Conservation (phyloP, 164 flowering plant genomes). For the Amborella trichopoda region DNA sequence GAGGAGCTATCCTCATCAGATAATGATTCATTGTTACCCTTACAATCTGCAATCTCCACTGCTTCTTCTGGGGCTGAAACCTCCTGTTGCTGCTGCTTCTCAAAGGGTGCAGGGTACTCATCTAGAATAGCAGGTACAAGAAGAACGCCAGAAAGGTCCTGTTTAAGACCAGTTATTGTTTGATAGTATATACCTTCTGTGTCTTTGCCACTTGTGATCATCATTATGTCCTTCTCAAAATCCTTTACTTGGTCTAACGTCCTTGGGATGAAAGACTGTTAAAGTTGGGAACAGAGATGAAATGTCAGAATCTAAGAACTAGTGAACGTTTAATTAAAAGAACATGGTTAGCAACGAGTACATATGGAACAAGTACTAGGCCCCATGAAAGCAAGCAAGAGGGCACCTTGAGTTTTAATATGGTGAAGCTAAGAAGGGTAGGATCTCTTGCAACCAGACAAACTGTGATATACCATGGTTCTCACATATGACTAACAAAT, state of each 20-base stretch:
- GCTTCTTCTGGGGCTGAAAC: not conserved
- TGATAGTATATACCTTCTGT: constrained; percentile 67
- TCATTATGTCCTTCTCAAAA: constrained; percentile 63
- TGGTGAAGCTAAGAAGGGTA: too few species aligned
- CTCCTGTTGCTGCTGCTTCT: not conserved
- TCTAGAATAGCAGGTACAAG: constrained; percentile 8
- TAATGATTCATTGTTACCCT: constrained; percentile 24
- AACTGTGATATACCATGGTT: too few species aligned
- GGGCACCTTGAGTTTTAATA: too few species aligned
- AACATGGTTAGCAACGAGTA: too few species aligned
- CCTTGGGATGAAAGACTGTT: constrained; percentile 80
- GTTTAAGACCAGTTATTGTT: constrained; percentile 75
- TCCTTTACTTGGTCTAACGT: constrained; percentile 60
- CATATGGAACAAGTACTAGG: too few species aligned
- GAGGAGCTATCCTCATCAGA: constrained; percentile 30
- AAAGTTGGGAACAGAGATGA: too few species aligned
- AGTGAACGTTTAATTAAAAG: too few species aligned
- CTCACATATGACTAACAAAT: too few species aligned
- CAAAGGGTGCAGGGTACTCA: not conserved
- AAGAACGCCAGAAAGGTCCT: constrained; percentile 31
- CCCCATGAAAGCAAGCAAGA: too few species aligned
- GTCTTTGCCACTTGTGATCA: constrained; percentile 65
- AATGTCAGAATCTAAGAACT: too few species aligned
- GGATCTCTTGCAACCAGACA: too few species aligned
- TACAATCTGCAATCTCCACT: constrained; percentile 7